Evolutionary conservation across 306 rosid species (phyloP), one percentile per base, ranked within the genome.

Genomic region (Malus sieversii): DNA sequence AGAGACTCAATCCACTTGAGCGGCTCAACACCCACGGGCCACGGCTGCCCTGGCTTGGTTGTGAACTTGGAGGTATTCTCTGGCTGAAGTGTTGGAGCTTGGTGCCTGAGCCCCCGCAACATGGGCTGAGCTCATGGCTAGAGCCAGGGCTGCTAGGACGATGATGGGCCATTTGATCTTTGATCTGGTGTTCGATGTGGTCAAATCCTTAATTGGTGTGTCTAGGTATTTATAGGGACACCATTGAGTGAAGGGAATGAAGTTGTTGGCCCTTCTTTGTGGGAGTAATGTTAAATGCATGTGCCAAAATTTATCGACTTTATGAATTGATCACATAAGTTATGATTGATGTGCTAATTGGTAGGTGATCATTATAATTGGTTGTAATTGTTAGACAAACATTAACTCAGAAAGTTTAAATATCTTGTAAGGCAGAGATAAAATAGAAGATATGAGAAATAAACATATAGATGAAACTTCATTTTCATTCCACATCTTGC

Each of bases 21-120:
- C 0, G 92, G 88, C 5, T 42, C 72, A 10, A 93, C 96, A 0
- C 96, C 94, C 42, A 93, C 98, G 20, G 77, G 94, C 94, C 42
- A 93, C 98, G 20, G 77, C 89, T 0, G 85, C 86, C 77, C 98
- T 81, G n/a, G 97, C 97, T 52, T 80, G 52, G 91, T 90, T 93
- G 94, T 93, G 98, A 1, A 82, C 86, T 15, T 84, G 85, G 20
- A 93, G 59, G 80, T 68, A 93, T 76, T 88, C 94, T 16, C 15
- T 73, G 0, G 90, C 98, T 2, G 82, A 77, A 8, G 68, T 10
- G 83, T 29, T 2, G 10, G 75, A 59, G 48, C 16, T 45, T 59
- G 61, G 70, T 52, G 22, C 67, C 48, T 33, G 51, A 42, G 62
- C 45, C 2, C 27, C 25, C 40, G 11, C 53, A 23, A 48, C 52